phyloP scores from a whole-genome alignment of 495 filamentous ascomycete genomes.

The Amniculicola lignicola region DNA sequence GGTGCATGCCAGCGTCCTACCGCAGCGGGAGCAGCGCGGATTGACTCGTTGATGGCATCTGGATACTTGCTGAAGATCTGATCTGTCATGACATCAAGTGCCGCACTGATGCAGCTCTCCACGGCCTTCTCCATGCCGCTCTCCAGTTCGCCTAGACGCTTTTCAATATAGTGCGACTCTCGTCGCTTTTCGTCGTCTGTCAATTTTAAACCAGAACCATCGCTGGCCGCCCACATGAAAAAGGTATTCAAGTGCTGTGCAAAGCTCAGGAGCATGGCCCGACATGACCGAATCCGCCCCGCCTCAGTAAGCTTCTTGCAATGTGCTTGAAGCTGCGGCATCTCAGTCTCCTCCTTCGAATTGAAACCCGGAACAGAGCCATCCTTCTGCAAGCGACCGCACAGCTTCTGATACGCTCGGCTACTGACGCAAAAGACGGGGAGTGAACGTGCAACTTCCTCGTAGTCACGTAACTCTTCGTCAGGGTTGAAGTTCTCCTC shows the following conservation, averaged over 20 bases:
- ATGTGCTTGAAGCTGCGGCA: conserved; percentile 56
- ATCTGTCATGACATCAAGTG: conserved; percentile 44
- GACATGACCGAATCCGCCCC: conserved; percentile 45
- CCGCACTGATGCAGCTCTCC: conserved; percentile 38
- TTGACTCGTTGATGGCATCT: conserved; percentile 13
- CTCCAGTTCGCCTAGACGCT: conserved; percentile 47
- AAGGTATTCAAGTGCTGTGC: conserved; percentile 52
- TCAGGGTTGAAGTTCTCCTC: conserved; percentile 48
- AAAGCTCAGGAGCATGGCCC: conserved; percentile 50
- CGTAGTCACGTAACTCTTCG: conserved; percentile 53
- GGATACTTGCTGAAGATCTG: conserved; percentile 49
- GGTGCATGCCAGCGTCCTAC: conserved; percentile 50
- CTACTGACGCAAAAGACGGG: conserved; percentile 63
- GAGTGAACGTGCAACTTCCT: conserved; percentile 50
- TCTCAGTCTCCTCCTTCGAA: conserved; percentile 48
- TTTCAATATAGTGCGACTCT: conserved; percentile 46
- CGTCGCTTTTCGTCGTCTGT: conserved; percentile 42
- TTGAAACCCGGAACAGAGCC: conserved; percentile 48
- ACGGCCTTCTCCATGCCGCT: conserved; percentile 44
- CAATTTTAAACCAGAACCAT: conserved; percentile 45
- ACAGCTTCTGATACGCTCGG: conserved; percentile 57
- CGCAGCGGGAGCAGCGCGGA: conserved; percentile 31
- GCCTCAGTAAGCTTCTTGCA: conserved; percentile 53
- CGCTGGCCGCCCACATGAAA: conserved; percentile 50
- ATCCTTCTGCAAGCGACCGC: conserved; percentile 52